Conservation (phyloP, 2,329 filamentous ascomycete species). For the Teratosphaeria gauchensis region DNA sequence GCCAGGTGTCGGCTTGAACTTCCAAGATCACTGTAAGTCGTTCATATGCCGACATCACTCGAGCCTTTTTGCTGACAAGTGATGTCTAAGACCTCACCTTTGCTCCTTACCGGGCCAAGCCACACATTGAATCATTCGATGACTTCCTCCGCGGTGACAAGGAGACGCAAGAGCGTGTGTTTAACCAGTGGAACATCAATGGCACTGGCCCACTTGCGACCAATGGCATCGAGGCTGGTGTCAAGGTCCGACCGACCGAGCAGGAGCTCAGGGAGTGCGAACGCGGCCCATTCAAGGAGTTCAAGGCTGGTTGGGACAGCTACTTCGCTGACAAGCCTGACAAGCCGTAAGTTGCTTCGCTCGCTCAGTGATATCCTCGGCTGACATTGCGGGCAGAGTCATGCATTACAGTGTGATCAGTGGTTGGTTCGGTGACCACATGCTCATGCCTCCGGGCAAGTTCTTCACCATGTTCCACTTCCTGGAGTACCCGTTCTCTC, state of each 20-base stretch:
- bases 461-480: constrained; percentile 83
- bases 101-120: constrained; percentile 61
- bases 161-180: constrained; percentile 53
- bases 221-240: constrained; percentile 70
- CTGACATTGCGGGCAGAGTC: constrained; percentile 32
- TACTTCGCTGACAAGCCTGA: constrained; percentile 80
- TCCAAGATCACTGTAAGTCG: constrained; percentile 56
- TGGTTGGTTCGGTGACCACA: constrained; percentile 46
- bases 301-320: constrained; percentile 57
- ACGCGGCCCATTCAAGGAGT: constrained; percentile 58
- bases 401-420: constrained; percentile 77
- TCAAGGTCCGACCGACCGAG: constrained; percentile 62
- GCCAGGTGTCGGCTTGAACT: constrained; percentile 65
- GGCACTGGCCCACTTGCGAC: constrained; percentile 69
- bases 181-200: constrained; percentile 62
- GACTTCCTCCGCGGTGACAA: constrained; percentile 69
- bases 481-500: constrained; percentile 67
- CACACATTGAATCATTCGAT: constrained; percentile 67
- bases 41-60: neutral
- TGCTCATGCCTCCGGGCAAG: constrained; percentile 60
- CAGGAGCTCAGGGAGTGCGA: constrained; percentile 60
- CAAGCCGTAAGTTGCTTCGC: constrained; percentile 47
- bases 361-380: neutral
- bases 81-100: constrained; percentile 56
- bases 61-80: neutral